Percentiles rank a stretch among this genome's conserved stretches.
These are phyloP conservation scores for Fragaria nilgerrensis DNA, from an alignment of 306 rosid species.

Conservation along the genomic window DNA sequence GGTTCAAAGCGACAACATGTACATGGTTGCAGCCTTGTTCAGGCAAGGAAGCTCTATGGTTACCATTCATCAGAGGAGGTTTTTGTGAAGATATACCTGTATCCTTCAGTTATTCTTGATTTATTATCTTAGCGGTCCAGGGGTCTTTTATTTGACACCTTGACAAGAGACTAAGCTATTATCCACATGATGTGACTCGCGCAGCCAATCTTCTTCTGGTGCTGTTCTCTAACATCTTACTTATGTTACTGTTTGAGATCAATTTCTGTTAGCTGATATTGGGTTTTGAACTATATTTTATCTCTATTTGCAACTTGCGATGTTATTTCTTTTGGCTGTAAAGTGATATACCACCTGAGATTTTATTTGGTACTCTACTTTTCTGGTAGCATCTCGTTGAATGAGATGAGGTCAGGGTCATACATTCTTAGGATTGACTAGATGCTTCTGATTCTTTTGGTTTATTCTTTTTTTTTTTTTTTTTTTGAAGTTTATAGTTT, in stretches of 20 bases:
- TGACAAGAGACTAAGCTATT: slow-evolving; percentile 70
- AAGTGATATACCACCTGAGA: not conserved
- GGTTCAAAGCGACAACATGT: slow-evolving; percentile 71
- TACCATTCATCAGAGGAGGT: slow-evolving; percentile 82
- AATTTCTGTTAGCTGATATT: not conserved
- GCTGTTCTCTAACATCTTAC: slow-evolving; percentile 20
- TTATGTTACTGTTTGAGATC: slow-evolving; percentile 12
- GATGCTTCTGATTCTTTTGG: not conserved
- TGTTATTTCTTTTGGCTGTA: not conserved
- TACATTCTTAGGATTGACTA: not conserved
- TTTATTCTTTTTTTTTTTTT: not conserved
- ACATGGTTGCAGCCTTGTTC: slow-evolving; percentile 85
- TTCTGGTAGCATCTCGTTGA: not conserved
- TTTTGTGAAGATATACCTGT: slow-evolving; percentile 87
- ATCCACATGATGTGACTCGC: slow-evolving; percentile 87
- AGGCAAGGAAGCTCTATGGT: slow-evolving; percentile 81
- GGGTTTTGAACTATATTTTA: not conserved
- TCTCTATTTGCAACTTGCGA: not conserved
- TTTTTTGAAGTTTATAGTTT: not conserved
- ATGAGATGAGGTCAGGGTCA: not conserved
- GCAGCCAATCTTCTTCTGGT: slow-evolving; percentile 94
- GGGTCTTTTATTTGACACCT: slow-evolving; percentile 37
- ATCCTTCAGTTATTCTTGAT: slow-evolving; percentile 35
- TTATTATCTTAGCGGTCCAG: slow-evolving; percentile 17
- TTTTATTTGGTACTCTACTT: not conserved